Evolutionary conservation across 1,139 yeast species (phyloP).

Genomic region (Geotrichum histeridarum): DNA sequence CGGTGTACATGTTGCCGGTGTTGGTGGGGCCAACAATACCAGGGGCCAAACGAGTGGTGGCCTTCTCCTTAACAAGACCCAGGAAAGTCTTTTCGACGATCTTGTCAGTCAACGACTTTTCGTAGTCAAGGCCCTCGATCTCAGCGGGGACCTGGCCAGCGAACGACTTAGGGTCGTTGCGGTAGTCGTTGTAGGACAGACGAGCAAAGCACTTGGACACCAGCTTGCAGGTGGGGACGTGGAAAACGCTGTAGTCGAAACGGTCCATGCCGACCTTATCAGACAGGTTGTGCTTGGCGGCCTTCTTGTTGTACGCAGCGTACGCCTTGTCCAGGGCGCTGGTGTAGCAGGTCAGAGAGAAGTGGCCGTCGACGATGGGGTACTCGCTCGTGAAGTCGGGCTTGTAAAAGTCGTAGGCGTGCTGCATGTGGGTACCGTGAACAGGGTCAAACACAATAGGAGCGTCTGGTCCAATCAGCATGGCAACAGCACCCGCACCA

Average conservation of each 20-base stretch:
- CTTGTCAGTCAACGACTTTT: constrained; percentile 73
- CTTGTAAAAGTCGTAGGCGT: constrained; percentile 95
- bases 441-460: constrained; percentile 86
- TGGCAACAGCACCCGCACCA: constrained; percentile 96
- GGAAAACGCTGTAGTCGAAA: constrained; percentile 95
- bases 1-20: constrained; percentile 98
- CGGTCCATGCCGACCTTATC: constrained; percentile 41
- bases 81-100: constrained; percentile 80
- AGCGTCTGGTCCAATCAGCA: constrained; percentile 95
- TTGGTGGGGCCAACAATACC: constrained; percentile 86
- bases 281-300: constrained; percentile 50
- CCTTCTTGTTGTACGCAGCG: constrained; percentile 73
- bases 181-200: constrained; percentile 82
- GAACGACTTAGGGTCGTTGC: constrained; percentile 51
- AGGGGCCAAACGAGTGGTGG: constrained; percentile 69
- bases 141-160: constrained; percentile 56
- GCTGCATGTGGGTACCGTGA: constrained; percentile 92
- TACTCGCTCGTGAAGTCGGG: constrained; percentile 96
- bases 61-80: constrained; percentile 65
- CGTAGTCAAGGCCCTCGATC: constrained; percentile 61
- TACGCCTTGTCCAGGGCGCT: constrained; percentile 89
- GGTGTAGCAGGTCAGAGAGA: constrained; percentile 87
- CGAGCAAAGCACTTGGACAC: constrained; percentile 93
- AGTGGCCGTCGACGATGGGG: constrained; percentile 97
- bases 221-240: constrained; percentile 96